Evolutionary conservation across 2,329 filamentous ascomycete genomes (phyloP), one percentile per base, ranked within the genome.

Genomic region (Tolypocladium endophyticum): DNA sequence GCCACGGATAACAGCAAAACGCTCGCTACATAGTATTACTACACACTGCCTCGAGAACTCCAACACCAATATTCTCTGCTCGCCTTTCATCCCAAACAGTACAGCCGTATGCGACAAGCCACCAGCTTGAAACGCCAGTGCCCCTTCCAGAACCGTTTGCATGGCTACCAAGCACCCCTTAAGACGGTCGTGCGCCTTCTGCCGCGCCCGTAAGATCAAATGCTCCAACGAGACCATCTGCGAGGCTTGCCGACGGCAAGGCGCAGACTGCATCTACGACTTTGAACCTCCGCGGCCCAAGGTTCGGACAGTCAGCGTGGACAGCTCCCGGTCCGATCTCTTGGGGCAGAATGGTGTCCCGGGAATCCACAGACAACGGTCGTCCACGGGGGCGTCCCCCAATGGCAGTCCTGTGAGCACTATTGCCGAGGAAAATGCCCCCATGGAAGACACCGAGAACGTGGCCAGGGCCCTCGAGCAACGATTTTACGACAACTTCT

Each of bases 201-300:
- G 72, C 63, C 69, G 72, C n/a, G 71, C 72, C 33, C 66, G 72
- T 20, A 74, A 74, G 64, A 73, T 74, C 65, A 74, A 73, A 58
- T 74, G 72, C 61, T 73, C 70, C 58, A 73, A 73, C 62, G 72
- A 72, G 54, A 69, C 69, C 35, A 74, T 73, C 43, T 74, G 72
- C 65, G 70, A 73, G 59, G 72, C 72, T 33, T 73, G 72, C 54
- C 69, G 71, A 47, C 67, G 69, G 45, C 72, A 73, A 58, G 71
- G 70, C 12, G 70, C 68, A 55, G 71, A 74, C 62, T 73, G 72
- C 62, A 73, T 74, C 63, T 73, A 73, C 65, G 72, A 73, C 62
- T 73, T 72, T 59, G 72, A 74, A 58, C 66, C 70, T 8, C 63
- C 67, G 8, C 67, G 71, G 28, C 61, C 66, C 52, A 73, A 71